Base-by-base conservation (phyloP, 805 yeast species). In the Cephaloascus fragrans region DNA sequence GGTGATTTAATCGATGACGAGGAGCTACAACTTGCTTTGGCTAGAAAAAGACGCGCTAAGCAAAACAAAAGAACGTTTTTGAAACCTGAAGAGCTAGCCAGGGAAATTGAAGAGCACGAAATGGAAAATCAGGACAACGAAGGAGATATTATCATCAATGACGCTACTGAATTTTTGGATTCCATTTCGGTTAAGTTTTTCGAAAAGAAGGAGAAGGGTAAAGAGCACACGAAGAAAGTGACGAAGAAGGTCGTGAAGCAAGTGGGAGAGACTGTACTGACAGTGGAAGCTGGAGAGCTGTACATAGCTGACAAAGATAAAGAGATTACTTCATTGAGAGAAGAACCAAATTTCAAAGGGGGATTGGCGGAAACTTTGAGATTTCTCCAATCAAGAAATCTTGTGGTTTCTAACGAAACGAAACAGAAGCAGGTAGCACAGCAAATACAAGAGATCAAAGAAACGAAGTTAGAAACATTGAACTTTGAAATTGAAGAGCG, bases 161-260 rank as follows among this genome's bases (percentile, higher is more conserved):
- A 63, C 18, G 71, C 71, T 1, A 53, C 55, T 20, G 73, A 67
- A 26, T 67, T 69, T 42, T 47, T 67, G 35, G 54, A 12, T 34
- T 34, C 26, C n/a, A 19, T 19, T 9, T 23, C 28, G 12, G 12
- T 8, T 12, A 12, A 23, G 6, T 8, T 23, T 8, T 12, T 23
- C 28, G 28, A 23, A 23, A 23, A 23, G 28, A 23, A 23, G 12
- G n/a, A n/a, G n/a, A n/a, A n/a, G n/a, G n/a, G n/a, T n/a, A n/a
- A n/a, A n/a, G n/a, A n/a, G n/a, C n/a, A n/a, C n/a, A 23, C 28
- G 6, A 6, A 6, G 12, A 23, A 23, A 23, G 12, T 23, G 10
- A 12, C 12, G 10, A 23, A 23, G 12, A 23, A 8, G 12, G 10
- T 12, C 12, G 12, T 23, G 6, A 23, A 23, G 28, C 28, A 23